These are phyloP conservation scores for Saccharomycopsis babjevae DNA, from an alignment of 805 yeast species.

Conservation along the genomic window DNA sequence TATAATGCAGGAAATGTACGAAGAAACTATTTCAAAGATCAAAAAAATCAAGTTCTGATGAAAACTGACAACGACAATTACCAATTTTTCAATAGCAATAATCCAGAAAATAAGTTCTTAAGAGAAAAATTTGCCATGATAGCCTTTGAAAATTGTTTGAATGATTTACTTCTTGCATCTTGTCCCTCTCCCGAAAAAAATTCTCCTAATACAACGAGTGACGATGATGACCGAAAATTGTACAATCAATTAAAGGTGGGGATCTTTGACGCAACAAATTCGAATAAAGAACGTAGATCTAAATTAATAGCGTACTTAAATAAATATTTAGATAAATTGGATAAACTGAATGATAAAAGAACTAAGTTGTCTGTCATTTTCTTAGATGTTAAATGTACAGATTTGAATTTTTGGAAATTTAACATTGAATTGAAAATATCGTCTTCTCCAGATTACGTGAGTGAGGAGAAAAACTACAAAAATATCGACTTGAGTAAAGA, in stretches of 20 bases:
- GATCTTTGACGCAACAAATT: conserved; percentile 13
- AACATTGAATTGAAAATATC: conserved; percentile 14
- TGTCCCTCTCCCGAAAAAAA: neutral
- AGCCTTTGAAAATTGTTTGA: conserved; percentile 8
- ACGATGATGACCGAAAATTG: neutral
- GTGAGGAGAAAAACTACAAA: neutral
- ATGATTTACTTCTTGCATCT: neutral
- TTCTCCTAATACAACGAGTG: neutral
- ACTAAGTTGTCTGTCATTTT: neutral
- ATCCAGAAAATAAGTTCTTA: neutral
- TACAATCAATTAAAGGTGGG: conserved; percentile 5
- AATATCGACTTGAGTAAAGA: neutral
- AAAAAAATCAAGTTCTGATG: neutral
- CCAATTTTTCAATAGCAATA: neutral
- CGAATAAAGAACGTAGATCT: conserved; percentile 8
- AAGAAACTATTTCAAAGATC: neutral
- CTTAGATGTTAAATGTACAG: conserved; percentile 11
- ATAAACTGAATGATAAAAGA: neutral
- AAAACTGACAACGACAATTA: neutral
- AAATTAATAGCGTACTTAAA: neutral
- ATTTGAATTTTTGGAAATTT: conserved; percentile 12
- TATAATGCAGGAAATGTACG: conserved; percentile 15
- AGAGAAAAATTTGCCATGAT: conserved; percentile 12
- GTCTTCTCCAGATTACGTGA: conserved; percentile 10
- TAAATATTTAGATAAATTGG: neutral